Evolutionary conservation across 1,284 basidiomycete genomes (phyloP).

Genomic region (Peniophora sp.): DNA sequence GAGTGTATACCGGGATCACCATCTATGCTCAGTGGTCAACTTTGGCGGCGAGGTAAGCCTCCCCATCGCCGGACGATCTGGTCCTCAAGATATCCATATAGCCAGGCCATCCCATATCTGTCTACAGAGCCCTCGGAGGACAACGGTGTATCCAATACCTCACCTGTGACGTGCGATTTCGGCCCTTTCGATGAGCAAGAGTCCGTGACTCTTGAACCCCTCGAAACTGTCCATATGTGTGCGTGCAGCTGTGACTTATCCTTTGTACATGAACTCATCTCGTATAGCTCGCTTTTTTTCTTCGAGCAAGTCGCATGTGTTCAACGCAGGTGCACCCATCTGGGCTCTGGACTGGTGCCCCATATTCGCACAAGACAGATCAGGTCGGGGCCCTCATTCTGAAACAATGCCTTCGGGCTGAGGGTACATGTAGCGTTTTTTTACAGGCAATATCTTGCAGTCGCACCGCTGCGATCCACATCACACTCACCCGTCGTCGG

Average conservation of each 20-base stretch:
- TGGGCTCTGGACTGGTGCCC: slow-evolving; percentile 92
- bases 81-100: background rate
- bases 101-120: slow-evolving; percentile 44
- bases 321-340: slow-evolving; percentile 79
- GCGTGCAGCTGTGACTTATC: slow-evolving; percentile 14
- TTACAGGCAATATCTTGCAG: slow-evolving; percentile 72
- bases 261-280: background rate
- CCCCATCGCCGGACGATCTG: slow-evolving; percentile 24
- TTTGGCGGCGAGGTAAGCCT: slow-evolving; percentile 41
- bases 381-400: slow-evolving; percentile 30
- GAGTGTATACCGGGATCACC: slow-evolving; percentile 40
- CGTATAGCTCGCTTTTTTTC: slow-evolving; percentile 30
- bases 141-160: slow-evolving; percentile 40
- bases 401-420: background rate
- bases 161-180: slow-evolving; percentile 51
- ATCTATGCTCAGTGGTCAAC: slow-evolving; percentile 37
- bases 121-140: slow-evolving; percentile 43
- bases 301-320: slow-evolving; percentile 51
- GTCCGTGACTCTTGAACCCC: slow-evolving; percentile 39
- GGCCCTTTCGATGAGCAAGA: slow-evolving; percentile 51
- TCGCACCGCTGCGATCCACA: slow-evolving; percentile 65
- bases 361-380: slow-evolving; percentile 51
- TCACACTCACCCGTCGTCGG: slow-evolving; percentile 56
- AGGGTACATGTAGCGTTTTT: slow-evolving; percentile 32
- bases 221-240: slow-evolving; percentile 54